Percentiles rank a stretch among this genome's conserved stretches.
Conservation (phyloP, 2,329 filamentous ascomycete genomes). For the Arthroderma sp. region DNA sequence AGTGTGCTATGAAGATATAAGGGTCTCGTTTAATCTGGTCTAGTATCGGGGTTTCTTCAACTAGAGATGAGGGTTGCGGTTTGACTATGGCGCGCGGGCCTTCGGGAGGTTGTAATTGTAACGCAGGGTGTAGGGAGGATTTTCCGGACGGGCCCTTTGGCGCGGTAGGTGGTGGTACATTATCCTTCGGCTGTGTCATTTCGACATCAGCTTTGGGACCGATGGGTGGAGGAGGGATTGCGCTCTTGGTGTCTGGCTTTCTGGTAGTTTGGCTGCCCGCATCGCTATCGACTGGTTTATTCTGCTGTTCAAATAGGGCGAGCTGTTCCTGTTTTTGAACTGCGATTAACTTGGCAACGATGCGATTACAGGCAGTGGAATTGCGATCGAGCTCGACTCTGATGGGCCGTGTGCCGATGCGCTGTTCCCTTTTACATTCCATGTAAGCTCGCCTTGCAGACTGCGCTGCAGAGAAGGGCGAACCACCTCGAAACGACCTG, state of each 20-base stretch:
- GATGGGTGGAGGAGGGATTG: neutral
- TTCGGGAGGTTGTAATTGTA: constrained; percentile 15
- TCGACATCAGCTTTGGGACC: constrained; percentile 7
- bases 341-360: constrained; percentile 63
- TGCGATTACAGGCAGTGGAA: constrained; percentile 64
- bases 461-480: constrained; percentile 56
- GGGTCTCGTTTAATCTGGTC: constrained; percentile 63
- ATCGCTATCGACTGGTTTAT: neutral
- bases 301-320: constrained; percentile 15
- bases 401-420: constrained; percentile 65
- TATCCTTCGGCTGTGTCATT: constrained; percentile 14
- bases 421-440: constrained; percentile 61
- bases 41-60: constrained; percentile 56
- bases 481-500: constrained; percentile 39
- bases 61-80: constrained; percentile 35
- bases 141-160: constrained; percentile 69
- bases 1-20: constrained; percentile 80
- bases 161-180: constrained; percentile 61
- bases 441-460: constrained; percentile 69
- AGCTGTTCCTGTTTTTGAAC: constrained; percentile 40
- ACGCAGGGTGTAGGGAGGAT: constrained; percentile 20
- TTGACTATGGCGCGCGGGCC: constrained; percentile 28
- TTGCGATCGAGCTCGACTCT: constrained; percentile 83
- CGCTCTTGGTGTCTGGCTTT: constrained; percentile 11
- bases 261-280: constrained; percentile 18